Base-by-base conservation (phyloP, 129 eudicot genomes). In the Flaveria robusta region DNA sequence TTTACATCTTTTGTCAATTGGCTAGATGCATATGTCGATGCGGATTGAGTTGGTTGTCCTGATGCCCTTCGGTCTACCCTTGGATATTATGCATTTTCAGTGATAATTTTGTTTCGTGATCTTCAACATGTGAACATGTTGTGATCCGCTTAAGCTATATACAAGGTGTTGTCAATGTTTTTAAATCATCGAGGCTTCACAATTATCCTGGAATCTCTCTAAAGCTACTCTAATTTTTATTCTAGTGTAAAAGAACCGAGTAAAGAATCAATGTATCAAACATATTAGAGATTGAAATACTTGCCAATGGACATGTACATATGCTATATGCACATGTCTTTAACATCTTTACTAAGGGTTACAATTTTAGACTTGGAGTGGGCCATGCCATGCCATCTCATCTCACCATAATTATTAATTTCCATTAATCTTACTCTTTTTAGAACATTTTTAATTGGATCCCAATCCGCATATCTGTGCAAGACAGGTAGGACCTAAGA, bases 401-500 rank as follows among this genome's bases (percentile, higher is more conserved):
- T 54, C 60, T 54, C 23, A 54, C 60, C 60, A 19, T 54, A 29
- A n/a, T n/a, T n/a, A n/a, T n/a, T n/a, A n/a, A 29, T 29, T 29
- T 29, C 34, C 34, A 29, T 29, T 29, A 29, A 29, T 3, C 34
- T 29, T 29, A 29, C 34, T 29, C 34, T 29, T 29, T 29, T 29
- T 54, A 19, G 50, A 22, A 69, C 62, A 42, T 52, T 82, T 70
- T 12, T 49, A 68, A 66, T 5, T 43, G 70, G 74, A 74, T 5
- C 58, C 79, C 54, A 3, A 14, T 16, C 16, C 63, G 50, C 74
- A 70, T 62, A 72, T 29, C 34, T 64, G 70, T 71, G 46, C 29
- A 70, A 54, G 74, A 81, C 81, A 81, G 77, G 85, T 76, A 76
- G 85, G 85, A 76, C 85, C 85, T 76, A 46, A 46, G 71, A 58